Evolutionary conservation across 768 basidiomycete genomes (phyloP).

Genomic region (Boletus reticuloceps): DNA sequence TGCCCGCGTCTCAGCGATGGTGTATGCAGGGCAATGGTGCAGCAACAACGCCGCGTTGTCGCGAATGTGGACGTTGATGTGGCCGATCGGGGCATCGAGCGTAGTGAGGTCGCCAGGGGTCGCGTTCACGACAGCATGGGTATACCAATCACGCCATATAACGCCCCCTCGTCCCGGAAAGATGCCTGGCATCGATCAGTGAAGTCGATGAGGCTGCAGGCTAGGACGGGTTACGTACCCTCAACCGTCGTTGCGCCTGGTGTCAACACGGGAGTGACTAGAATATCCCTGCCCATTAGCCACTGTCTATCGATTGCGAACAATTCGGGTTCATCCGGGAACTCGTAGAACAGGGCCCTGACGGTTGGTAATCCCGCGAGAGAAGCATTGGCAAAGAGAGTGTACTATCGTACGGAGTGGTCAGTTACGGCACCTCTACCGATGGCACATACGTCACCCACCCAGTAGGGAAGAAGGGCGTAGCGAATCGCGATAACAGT

Average conservation of each 20-base stretch:
- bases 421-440: slow-evolving; percentile 25
- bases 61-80: slow-evolving; percentile 73
- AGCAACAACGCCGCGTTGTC: slow-evolving; percentile 61
- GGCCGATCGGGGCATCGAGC: slow-evolving; percentile 64
- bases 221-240: slow-evolving; percentile 39
- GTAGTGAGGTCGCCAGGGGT: slow-evolving; percentile 42
- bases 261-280: slow-evolving; percentile 72
- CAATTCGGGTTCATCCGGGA: slow-evolving; percentile 64
- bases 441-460: slow-evolving; percentile 27
- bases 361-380: slow-evolving; percentile 61
- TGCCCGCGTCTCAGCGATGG: slow-evolving; percentile 57
- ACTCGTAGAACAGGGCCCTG: slow-evolving; percentile 75
- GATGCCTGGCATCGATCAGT: slow-evolving; percentile 40
- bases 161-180: slow-evolving; percentile 61
- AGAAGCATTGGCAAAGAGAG: slow-evolving; percentile 67
- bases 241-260: slow-evolving; percentile 68
- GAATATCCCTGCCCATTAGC: slow-evolving; percentile 58
- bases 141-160: slow-evolving; percentile 75
- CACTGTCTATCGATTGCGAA: slow-evolving; percentile 66
- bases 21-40: slow-evolving; percentile 60
- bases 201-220: slow-evolving; percentile 16
- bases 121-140: slow-evolving; percentile 52
- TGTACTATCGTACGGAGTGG: slow-evolving; percentile 44
- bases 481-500: slow-evolving; percentile 67
- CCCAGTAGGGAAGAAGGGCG: slow-evolving; percentile 73